Evolutionary conservation across 2,329 filamentous ascomycete species (phyloP), one percentile per base, ranked within the genome.

Genomic region (Botrytis deweyae): DNA sequence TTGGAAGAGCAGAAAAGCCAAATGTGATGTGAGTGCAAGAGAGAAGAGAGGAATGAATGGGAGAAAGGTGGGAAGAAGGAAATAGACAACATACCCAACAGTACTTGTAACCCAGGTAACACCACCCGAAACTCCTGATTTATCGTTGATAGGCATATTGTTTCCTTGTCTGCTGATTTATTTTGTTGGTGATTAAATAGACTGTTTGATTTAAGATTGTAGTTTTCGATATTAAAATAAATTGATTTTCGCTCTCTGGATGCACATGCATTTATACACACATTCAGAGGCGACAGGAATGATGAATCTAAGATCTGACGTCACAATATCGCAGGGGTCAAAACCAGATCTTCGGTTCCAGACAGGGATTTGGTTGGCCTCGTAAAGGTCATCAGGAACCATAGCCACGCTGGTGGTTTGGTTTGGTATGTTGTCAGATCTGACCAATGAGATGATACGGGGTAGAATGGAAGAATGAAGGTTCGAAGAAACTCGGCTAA

Each of bases 91-190:
- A 52, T 74, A 76, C 75, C 75, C 75, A 49, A 72, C 58, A 20
- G 75, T 76, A 52, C 74, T 75, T 3, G 75, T 76, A 29, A 76
- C 75, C 75, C 75, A 76, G 40, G 75, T 75, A 12, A 75, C 73
- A 73, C 75, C 75, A 46, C 52, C 58, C 14, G 75, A 75, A 29
- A 75, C 75, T 14, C 75, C 75, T 20, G 73, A 72, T 70, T 76
- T 76, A 62, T 76, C 73, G 36, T 69, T 74, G 42, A 72, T 58
- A 29, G 58, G 58, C 58, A 64, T 71, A 12, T 55, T 69, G 6
- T 38, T 49, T 33, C 10, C 20, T 20, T 16, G n/a, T 49, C 36
- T 49, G 6, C 16, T 67, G 2, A 8, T 29, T 16, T 36, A 3
- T 9, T 67, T 33, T 36, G 6, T 9, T 66, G 25, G 22, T 3